Conservation (phyloP, 768 basidiomycete species). For the Amanita molliuscula region DNA sequence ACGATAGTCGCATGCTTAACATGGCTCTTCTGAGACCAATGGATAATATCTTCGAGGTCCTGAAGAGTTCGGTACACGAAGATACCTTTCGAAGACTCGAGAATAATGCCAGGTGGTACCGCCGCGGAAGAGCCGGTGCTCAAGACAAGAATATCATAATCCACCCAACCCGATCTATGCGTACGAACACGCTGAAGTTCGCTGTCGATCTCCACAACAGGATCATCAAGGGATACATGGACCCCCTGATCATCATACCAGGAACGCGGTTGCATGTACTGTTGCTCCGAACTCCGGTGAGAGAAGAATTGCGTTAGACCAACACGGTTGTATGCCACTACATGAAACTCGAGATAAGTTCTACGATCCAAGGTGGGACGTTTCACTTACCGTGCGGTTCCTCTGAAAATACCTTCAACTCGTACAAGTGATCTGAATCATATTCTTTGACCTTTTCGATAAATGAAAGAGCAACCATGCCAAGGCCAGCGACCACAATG, state of each 20-base stretch:
- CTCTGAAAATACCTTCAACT: background rate
- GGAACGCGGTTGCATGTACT: conserved; percentile 1
- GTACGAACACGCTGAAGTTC: background rate
- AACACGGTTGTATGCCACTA: conserved; percentile 5
- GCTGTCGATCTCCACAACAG: background rate
- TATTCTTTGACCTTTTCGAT: conserved; percentile 1
- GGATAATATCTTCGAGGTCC: conserved; percentile 54
- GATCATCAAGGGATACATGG: background rate
- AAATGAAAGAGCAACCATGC: conserved; percentile 6
- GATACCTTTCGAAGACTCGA: conserved; percentile 36
- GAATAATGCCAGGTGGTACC: conserved; percentile 47
- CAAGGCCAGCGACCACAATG: conserved; percentile 4
- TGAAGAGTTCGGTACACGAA: conserved; percentile 68
- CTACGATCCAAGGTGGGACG: background rate
- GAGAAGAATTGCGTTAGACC: conserved; percentile 5
- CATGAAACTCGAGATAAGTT: too few relatives aligned
- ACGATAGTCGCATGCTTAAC: conserved; percentile 45
- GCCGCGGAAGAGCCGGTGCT: conserved; percentile 62
- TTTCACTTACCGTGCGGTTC: background rate
- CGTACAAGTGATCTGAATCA: background rate
- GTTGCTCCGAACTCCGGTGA: background rate
- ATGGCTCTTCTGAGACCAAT: conserved; percentile 37
- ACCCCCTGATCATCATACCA: conserved; percentile 1
- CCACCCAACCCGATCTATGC: conserved; percentile 25
- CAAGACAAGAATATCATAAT: conserved; percentile 55